Percentiles rank a stretch among this genome's conserved stretches.
Evolutionary conservation across 371 early-diverging fungal species (phyloP).

Genomic region (Mucor racemosus): DNA sequence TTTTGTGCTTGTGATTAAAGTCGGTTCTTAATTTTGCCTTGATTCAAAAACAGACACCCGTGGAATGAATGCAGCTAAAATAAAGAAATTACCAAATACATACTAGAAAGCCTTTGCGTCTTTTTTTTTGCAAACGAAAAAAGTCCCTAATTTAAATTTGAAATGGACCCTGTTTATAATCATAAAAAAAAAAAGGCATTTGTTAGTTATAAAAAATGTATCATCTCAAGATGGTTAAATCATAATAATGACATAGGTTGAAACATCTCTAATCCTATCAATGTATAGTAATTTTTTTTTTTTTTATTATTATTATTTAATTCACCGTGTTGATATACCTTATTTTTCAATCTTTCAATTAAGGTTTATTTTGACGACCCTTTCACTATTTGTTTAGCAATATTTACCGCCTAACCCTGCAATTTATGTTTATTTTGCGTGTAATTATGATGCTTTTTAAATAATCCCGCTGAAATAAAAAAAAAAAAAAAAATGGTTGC

Average conservation of each 20-base stretch:
- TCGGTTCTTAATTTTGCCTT: not conserved
- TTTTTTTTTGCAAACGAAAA: not conserved
- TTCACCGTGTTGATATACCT: not conserved
- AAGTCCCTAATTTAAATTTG: not conserved
- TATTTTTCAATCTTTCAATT: too few relatives aligned
- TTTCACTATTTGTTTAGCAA: not conserved
- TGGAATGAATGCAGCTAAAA: conserved; percentile 3
- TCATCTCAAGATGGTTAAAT: not conserved
- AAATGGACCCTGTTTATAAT: not conserved
- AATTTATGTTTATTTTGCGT: not conserved
- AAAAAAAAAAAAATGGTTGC: not conserved
- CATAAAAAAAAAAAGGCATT: not conserved
- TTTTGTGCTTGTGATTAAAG: not conserved
- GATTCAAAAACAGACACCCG: not conserved
- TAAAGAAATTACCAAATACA: not conserved
- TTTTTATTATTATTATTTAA: too few relatives aligned
- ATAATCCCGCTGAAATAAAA: not conserved
- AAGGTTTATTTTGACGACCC: not conserved
- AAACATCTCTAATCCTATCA: not conserved
- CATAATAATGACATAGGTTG: not conserved
- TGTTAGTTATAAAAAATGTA: not conserved
- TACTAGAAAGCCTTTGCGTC: not conserved
- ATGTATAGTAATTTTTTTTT: not conserved
- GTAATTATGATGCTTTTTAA: too few relatives aligned
- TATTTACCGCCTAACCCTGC: not conserved